Conservation (phyloP, 768 basidiomycete species). For the Panaeolus papilionaceus region DNA sequence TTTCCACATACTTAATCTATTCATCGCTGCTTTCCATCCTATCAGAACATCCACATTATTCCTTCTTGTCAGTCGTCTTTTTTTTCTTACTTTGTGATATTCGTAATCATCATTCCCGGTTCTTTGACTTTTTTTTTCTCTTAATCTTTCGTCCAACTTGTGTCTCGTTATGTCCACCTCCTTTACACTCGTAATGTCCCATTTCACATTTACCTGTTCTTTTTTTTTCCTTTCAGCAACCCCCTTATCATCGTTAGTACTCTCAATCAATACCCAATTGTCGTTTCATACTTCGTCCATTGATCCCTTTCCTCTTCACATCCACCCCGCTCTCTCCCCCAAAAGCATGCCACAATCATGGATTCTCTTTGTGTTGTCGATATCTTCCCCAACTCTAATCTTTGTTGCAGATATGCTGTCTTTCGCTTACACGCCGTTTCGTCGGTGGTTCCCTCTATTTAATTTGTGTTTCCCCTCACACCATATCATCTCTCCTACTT, state of each 20-base stretch:
- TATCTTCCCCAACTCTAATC: neutral
- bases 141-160: neutral
- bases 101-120: neutral
- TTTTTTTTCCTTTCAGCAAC: neutral
- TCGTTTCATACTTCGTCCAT: neutral
- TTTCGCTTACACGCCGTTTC: neutral
- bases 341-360: constrained; percentile 1
- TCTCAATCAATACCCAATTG: neutral
- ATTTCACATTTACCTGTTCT: neutral
- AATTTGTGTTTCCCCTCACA: neutral
- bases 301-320: neutral
- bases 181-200: neutral
- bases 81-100: neutral
- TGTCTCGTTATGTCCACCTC: neutral
- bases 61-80: neutral
- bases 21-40: constrained; percentile 10
- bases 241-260: neutral
- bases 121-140: neutral
- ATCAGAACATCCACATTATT: neutral
- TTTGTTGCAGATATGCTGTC: neutral
- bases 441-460: neutral
- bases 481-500: too few species aligned
- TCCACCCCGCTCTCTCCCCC: neutral
- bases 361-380: neutral
- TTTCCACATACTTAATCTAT: constrained; percentile 14